Percentiles rank a stretch among this genome's conserved stretches.
phyloP scores from a whole-genome alignment of 257 asterid genomes.

The Solanum clarkiae region DNA sequence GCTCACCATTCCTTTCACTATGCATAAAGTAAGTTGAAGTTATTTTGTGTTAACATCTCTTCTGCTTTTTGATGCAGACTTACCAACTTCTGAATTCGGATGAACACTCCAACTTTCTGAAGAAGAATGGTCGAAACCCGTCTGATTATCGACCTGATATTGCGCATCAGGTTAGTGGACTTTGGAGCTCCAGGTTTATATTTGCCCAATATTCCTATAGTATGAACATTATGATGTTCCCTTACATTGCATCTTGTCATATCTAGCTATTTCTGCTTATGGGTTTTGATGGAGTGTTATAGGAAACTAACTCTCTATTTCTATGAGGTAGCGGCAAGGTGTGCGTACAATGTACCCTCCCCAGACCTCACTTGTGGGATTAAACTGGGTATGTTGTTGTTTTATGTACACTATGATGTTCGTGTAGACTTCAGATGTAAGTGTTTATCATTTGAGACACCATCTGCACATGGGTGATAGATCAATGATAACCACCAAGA shows the following conservation, averaged over 20 bases:
- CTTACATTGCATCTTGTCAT: too few species aligned
- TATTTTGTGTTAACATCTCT: not conserved
- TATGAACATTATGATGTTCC: not conserved
- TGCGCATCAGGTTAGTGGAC: slow-evolving; percentile 59
- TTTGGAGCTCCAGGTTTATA: not conserved
- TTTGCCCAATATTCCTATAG: not conserved
- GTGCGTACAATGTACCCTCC: too few species aligned
- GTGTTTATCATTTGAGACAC: not conserved
- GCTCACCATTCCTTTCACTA: not conserved
- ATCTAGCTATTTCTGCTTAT: too few species aligned
- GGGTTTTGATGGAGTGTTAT: too few species aligned
- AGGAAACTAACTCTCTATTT: too few species aligned
- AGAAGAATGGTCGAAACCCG: slow-evolving; percentile 48
- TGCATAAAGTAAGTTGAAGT: not conserved
- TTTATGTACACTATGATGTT: not conserved
- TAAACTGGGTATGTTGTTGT: too few species aligned
- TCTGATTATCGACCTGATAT: slow-evolving; percentile 82
- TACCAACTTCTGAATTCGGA: slow-evolving; percentile 85
- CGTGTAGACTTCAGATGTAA: not conserved
- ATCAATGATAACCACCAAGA: not conserved
- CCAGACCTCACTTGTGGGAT: too few species aligned
- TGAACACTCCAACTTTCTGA: slow-evolving; percentile 50
- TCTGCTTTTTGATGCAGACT: slow-evolving; percentile 20
- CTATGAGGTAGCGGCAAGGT: too few species aligned
- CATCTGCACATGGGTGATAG: not conserved